These are phyloP conservation scores for Trichoderma endophyticum DNA, from an alignment of 2,329 filamentous ascomycete species.

Conservation along the genomic window DNA sequence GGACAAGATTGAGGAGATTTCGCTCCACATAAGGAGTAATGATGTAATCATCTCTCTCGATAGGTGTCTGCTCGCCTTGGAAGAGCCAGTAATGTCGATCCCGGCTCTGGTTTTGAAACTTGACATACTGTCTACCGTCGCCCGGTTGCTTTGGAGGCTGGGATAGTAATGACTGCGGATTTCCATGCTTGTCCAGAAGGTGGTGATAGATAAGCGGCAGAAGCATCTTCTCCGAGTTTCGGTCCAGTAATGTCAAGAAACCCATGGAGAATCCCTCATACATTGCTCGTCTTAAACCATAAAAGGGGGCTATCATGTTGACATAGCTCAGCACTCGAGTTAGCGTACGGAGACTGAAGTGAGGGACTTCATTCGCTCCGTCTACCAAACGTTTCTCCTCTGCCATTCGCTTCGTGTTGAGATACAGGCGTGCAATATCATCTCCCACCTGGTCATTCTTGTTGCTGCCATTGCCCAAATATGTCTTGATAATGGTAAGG, in stretches of 20 bases:
- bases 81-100: slow-evolving; percentile 85
- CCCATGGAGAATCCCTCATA: slow-evolving; percentile 98
- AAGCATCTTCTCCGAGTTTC: slow-evolving; percentile 75
- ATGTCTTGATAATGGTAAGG: slow-evolving; percentile 81
- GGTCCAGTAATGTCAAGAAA: slow-evolving; percentile 84
- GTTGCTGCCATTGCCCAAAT: slow-evolving; percentile 69
- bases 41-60: slow-evolving; percentile 86
- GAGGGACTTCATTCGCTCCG: slow-evolving; percentile 90
- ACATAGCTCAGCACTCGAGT: slow-evolving; percentile 89
- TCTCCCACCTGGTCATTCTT: slow-evolving; percentile 71
- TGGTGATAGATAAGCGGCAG: slow-evolving; percentile 77
- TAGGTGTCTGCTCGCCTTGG: slow-evolving; percentile 61
- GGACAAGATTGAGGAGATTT: slow-evolving; percentile 90
- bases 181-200: slow-evolving; percentile 66
- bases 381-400: slow-evolving; percentile 85
- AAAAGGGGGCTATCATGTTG: slow-evolving; percentile 75
- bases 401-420: slow-evolving; percentile 79
- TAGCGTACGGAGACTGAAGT: slow-evolving; percentile 93
- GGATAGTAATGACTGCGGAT: slow-evolving; percentile 68
- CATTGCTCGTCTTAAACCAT: slow-evolving; percentile 79
- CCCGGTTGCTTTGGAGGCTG: slow-evolving; percentile 74
- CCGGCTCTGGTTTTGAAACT: slow-evolving; percentile 63
- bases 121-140: slow-evolving; percentile 75
- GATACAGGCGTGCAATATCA: slow-evolving; percentile 82
- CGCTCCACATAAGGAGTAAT: slow-evolving; percentile 92